Conservation (phyloP, 2,329 filamentous ascomycete genomes). For the Penicillium glabrum region DNA sequence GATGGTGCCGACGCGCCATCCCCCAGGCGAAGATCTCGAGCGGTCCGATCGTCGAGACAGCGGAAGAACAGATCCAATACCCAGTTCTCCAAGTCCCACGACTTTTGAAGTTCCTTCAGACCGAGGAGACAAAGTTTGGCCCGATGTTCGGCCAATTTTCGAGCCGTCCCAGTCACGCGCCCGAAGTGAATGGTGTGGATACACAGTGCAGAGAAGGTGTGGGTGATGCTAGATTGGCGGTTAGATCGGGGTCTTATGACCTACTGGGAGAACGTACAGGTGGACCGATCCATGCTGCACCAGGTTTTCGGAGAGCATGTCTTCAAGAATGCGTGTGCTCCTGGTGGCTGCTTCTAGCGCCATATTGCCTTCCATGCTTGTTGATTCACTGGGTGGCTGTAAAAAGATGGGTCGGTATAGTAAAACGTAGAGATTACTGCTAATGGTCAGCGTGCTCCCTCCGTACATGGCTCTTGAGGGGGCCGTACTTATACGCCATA, state of each 20-base stretch:
- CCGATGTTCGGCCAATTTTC: slow-evolving; percentile 50
- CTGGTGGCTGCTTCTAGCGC: slow-evolving; percentile 48
- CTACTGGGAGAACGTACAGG: slow-evolving; percentile 26
- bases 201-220: slow-evolving; percentile 50
- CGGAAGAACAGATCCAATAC: slow-evolving; percentile 51
- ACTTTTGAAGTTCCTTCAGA: slow-evolving; percentile 50
- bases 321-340: slow-evolving; percentile 50
- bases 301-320: slow-evolving; percentile 46
- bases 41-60: slow-evolving; percentile 48
- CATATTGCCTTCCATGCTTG: slow-evolving; percentile 37
- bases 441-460: not conserved
- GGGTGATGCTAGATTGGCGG: slow-evolving; percentile 40
- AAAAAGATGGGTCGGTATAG: slow-evolving; percentile 47
- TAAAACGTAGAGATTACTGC: slow-evolving; percentile 47
- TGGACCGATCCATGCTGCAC: slow-evolving; percentile 49
- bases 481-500: slow-evolving; percentile 45
- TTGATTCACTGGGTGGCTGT: slow-evolving; percentile 26
- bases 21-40: slow-evolving; percentile 35
- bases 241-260: not conserved
- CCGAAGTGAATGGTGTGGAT: slow-evolving; percentile 50
- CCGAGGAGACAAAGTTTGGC: slow-evolving; percentile 51
- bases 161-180: slow-evolving; percentile 35
- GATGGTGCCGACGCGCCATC: slow-evolving; percentile 5
- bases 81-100: slow-evolving; percentile 53
- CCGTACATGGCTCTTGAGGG: not conserved